A percentile compares a stretch with the other conserved stretches of the same genome.
These are phyloP conservation scores for Fusarium praegraminearum DNA, from an alignment of 2,329 filamentous ascomycete genomes.

Conservation along the genomic window DNA sequence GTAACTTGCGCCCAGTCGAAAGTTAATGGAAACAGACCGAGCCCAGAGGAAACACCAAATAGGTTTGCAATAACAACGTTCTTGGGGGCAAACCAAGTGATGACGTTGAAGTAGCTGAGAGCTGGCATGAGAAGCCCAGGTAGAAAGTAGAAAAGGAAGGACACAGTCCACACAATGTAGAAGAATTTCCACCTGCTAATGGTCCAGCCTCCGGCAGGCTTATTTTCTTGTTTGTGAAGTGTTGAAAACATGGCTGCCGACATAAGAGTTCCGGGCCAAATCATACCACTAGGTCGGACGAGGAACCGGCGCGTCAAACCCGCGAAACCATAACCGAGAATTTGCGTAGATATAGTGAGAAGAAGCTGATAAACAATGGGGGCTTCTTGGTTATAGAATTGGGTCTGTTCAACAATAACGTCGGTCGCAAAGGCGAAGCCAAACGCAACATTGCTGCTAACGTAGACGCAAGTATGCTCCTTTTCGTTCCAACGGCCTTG, in stretches of 20 bases:
- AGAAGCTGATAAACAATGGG: conserved; percentile 83
- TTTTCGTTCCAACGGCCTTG: conserved; percentile 90
- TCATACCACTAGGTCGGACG: conserved; percentile 88
- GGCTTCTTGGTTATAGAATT: conserved; percentile 87
- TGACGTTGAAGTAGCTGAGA: conserved; percentile 87
- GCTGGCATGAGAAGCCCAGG: conserved; percentile 86
- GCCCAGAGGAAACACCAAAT: conserved; percentile 86
- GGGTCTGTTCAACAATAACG: conserved; percentile 89
- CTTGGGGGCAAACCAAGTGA: conserved; percentile 89
- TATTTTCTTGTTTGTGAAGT: conserved; percentile 86
- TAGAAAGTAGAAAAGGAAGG: conserved; percentile 86
- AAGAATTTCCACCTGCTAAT: conserved; percentile 90
- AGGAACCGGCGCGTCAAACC: conserved; percentile 84
- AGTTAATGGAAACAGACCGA: conserved; percentile 85
- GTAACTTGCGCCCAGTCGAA: conserved; percentile 95
- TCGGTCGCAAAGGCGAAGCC: conserved; percentile 91
- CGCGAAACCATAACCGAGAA: conserved; percentile 87
- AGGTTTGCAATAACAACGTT: conserved; percentile 89
- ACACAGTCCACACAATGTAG: conserved; percentile 75
- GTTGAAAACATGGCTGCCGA: conserved; percentile 91
- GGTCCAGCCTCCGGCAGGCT: conserved; percentile 82
- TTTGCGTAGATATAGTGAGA: conserved; percentile 86
- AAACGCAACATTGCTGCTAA: conserved; percentile 90
- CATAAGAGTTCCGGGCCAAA: conserved; percentile 90
- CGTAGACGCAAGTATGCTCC: conserved; percentile 89